phyloP scores from a whole-genome alignment of 23 red algal genomes.

The Agarophyton chilense region DNA sequence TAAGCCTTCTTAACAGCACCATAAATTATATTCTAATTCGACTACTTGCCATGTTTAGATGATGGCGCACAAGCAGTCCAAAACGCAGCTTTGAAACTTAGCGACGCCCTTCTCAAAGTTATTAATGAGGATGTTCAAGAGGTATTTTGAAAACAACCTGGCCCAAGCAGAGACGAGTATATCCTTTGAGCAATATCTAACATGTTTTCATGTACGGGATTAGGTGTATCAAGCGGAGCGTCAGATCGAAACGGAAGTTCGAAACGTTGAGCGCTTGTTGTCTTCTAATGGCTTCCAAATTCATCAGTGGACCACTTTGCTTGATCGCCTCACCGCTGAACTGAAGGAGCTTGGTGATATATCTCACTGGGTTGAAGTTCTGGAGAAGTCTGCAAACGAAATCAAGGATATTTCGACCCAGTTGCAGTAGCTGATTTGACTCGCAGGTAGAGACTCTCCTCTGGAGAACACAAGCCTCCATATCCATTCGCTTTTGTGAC shows the following conservation, averaged over 20 bases:
- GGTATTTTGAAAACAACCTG: background rate
- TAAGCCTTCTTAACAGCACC: no score
- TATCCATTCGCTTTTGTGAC: no score
- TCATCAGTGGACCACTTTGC: conserved; percentile 36
- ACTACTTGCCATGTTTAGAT: background rate
- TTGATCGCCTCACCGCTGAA: conserved; percentile 56
- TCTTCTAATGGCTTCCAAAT: conserved; percentile 36
- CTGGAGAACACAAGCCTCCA: no score
- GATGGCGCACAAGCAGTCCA: conserved; percentile 14
- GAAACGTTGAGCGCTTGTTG: conserved; percentile 58
- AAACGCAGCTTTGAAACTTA: conserved; percentile 30
- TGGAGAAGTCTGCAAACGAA: conserved; percentile 42
- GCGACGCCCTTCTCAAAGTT: conserved; percentile 34
- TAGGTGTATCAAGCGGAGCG: conserved; percentile 57
- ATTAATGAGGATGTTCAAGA: conserved; percentile 47
- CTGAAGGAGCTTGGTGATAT: conserved; percentile 65
- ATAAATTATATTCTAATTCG: background rate
- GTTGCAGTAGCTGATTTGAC: background rate
- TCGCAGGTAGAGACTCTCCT: no score
- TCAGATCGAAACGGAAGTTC: conserved; percentile 49
- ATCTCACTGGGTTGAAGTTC: conserved; percentile 45
- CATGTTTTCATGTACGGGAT: background rate
- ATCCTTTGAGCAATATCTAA: background rate
- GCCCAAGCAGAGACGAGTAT: background rate
- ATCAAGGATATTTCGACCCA: conserved; percentile 15